These are phyloP conservation scores for Rhodamnia argentea DNA, from an alignment of 345 rosid species.

Conservation along the genomic window DNA sequence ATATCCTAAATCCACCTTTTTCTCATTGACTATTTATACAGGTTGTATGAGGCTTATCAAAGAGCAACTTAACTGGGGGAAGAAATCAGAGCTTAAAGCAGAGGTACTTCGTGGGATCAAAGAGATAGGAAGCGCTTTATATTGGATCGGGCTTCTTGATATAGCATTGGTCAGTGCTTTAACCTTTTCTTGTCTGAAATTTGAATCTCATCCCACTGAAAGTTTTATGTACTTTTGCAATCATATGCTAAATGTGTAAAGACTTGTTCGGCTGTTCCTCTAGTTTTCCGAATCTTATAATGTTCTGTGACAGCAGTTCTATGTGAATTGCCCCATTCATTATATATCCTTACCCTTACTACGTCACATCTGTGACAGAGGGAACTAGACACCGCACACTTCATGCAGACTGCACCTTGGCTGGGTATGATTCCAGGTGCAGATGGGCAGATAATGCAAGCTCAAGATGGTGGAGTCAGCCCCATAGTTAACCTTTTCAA, in stretches of 20 bases:
- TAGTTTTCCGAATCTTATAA: background rate
- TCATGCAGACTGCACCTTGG: conserved; percentile 98
- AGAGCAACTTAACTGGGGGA: conserved; percentile 87
- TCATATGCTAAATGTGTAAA: background rate
- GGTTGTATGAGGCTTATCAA: conserved; percentile 94
- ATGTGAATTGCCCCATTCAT: background rate
- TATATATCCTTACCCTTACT: conserved; percentile 5
- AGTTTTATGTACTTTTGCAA: background rate
- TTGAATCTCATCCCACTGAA: background rate
- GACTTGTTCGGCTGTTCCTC: background rate
- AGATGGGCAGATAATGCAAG: conserved; percentile 80
- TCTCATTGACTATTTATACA: conserved; percentile 4
- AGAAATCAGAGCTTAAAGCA: conserved; percentile 80
- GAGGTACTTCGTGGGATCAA: conserved; percentile 86
- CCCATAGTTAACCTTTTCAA: conserved; percentile 85
- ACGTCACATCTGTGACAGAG: conserved; percentile 40
- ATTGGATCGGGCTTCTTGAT: conserved; percentile 95
- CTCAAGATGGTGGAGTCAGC: conserved; percentile 79
- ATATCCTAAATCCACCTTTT: background rate
- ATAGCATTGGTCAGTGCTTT: conserved; percentile 69
- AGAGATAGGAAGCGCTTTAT: conserved; percentile 92
- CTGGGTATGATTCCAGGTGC: conserved; percentile 72
- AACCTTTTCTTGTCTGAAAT: conserved; percentile 5
- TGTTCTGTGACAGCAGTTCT: background rate
- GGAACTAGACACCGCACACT: conserved; percentile 74